Conservation (phyloP, 2,329 filamentous ascomycete genomes). For the Ophiocordyceps polyrhachis-furcata region DNA sequence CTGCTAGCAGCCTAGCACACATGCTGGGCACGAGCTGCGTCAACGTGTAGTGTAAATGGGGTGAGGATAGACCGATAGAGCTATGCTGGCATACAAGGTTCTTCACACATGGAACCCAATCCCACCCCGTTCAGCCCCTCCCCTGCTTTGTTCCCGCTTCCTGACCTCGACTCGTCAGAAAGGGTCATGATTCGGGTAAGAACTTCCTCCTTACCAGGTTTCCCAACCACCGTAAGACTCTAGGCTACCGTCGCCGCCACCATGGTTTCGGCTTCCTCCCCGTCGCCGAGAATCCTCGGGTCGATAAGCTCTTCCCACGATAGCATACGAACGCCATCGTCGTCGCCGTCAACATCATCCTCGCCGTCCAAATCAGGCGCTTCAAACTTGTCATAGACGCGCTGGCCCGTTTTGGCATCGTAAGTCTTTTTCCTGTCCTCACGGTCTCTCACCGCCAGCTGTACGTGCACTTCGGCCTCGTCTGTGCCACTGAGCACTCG, state of each 20-base stretch:
- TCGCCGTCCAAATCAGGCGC: conserved; percentile 46
- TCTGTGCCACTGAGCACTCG: conserved; percentile 38
- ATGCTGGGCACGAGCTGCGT: too few species aligned
- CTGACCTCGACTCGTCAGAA: not conserved
- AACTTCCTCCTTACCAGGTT: not conserved
- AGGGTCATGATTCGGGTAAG: not conserved
- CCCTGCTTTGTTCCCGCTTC: not conserved
- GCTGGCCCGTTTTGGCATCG: conserved; percentile 48
- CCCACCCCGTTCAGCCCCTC: not conserved
- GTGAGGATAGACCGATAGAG: too few species aligned
- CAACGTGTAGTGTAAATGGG: too few species aligned
- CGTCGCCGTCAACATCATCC: conserved; percentile 37
- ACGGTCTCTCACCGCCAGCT: conserved; percentile 52
- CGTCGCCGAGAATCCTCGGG: conserved; percentile 35
- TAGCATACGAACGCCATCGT: conserved; percentile 43
- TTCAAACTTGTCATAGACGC: conserved; percentile 64
- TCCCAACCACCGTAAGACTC: too few species aligned
- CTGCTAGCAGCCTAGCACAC: not conserved
- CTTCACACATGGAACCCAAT: too few species aligned
- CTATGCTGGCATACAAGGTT: too few species aligned
- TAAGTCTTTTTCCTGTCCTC: conserved; percentile 36
- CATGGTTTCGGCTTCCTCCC: not conserved
- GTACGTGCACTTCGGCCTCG: conserved; percentile 34
- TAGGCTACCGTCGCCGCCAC: not conserved
- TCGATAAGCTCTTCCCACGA: conserved; percentile 46